These are phyloP conservation scores for Alternaria triticina DNA, from an alignment of 2,329 filamentous ascomycete genomes.

Conservation along the genomic window DNA sequence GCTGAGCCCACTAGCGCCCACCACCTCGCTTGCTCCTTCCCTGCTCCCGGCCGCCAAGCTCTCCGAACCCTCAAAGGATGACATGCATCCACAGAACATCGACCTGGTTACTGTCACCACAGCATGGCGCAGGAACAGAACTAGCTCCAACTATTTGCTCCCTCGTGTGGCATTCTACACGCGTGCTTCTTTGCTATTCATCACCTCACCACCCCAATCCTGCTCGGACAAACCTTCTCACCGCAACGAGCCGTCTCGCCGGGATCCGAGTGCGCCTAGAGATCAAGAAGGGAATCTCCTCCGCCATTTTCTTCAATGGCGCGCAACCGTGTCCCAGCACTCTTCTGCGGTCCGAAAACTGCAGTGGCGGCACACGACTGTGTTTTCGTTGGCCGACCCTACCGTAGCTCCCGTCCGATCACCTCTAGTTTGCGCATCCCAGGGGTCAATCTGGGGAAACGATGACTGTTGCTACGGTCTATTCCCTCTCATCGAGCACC, in stretches of 20 bases:
- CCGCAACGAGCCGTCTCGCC: neutral
- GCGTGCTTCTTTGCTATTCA: neutral
- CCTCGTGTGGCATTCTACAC: neutral
- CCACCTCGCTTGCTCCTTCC: slow-evolving; percentile 7
- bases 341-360: neutral
- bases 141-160: neutral
- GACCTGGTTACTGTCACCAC: neutral
- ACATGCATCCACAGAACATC: neutral
- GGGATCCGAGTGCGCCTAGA: neutral
- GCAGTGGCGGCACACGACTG: neutral
- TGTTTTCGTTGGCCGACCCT: neutral
- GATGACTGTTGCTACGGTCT: neutral
- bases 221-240: neutral
- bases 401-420: neutral
- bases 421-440: neutral
- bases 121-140: neutral
- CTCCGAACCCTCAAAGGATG: neutral
- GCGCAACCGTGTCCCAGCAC: neutral
- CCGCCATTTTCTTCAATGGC: neutral
- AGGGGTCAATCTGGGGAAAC: neutral
- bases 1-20: slow-evolving; percentile 7
- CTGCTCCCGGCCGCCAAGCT: neutral
- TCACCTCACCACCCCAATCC: neutral
- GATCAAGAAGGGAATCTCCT: neutral
- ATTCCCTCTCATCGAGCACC: neutral